Conservation (phyloP, 768 basidiomycete species). For the Vararia minispora region DNA sequence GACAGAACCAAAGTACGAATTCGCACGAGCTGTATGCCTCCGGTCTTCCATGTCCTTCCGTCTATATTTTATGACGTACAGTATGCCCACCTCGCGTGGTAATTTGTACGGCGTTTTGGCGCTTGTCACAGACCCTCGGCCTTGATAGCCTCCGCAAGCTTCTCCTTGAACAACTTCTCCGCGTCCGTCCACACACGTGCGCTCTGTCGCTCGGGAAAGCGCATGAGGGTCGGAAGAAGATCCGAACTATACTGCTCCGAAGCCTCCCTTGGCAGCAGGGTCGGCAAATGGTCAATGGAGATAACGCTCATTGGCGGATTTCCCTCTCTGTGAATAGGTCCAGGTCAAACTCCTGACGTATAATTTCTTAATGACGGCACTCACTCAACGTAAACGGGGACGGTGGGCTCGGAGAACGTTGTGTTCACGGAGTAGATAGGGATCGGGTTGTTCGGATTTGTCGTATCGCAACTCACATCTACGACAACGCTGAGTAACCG, state of each 20-base stretch:
- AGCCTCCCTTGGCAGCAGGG: slow-evolving; percentile 88
- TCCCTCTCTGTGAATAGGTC: slow-evolving; percentile 30
- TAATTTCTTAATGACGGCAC: slow-evolving; percentile 19
- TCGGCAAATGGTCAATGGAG: slow-evolving; percentile 96
- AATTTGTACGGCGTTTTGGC: no score
- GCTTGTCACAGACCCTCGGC: slow-evolving; percentile 17
- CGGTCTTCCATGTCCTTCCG: no score
- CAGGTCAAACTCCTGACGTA: slow-evolving; percentile 10
- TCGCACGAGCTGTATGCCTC: no score
- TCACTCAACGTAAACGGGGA: slow-evolving; percentile 73
- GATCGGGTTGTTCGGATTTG: slow-evolving; percentile 96
- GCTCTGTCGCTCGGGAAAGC: slow-evolving; percentile 54
- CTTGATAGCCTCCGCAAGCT: slow-evolving; percentile 40
- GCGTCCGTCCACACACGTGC: slow-evolving; percentile 85
- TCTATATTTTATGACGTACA: slow-evolving; percentile 1
- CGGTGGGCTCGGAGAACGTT: slow-evolving; percentile 86
- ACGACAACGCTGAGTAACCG: slow-evolving; percentile 77
- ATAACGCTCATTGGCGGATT: slow-evolving; percentile 73
- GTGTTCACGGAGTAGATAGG: slow-evolving; percentile 94
- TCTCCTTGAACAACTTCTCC: slow-evolving; percentile 68
- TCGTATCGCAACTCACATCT: slow-evolving; percentile 98
- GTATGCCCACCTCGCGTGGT: not conserved
- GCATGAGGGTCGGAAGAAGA: slow-evolving; percentile 72
- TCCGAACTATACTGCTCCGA: slow-evolving; percentile 93
- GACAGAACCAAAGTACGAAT: no score